Evolutionary conservation across 177 flowering plant species (phyloP), one percentile per base, ranked within the genome.

Genomic region (Vitis hybrid): DNA sequence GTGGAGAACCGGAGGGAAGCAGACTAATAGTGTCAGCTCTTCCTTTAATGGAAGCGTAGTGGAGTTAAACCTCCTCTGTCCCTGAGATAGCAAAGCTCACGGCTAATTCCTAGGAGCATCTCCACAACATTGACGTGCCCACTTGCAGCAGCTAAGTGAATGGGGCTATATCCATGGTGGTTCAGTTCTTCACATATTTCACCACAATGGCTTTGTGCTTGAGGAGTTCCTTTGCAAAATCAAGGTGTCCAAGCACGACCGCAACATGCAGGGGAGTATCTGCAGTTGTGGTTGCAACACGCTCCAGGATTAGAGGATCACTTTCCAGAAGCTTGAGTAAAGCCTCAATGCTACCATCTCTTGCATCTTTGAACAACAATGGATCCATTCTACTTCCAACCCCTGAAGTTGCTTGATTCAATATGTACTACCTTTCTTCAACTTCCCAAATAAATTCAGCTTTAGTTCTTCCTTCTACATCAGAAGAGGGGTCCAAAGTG

Each of bases 241-340:
- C 9, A 11, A 39, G 16, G 1, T 69, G 51, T 3, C 68, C 72
- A 2, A 52, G 55, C n/a, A 31, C 6, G 13, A 72, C 72, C 7
- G 65, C 72, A 22, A 29, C 20, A 22, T 74, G 72, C 13, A 74
- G 14, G 15, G 76, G 72, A n/a, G 76, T 74, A 49, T 66, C 70
- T 0, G 60, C 20, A 4, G 60, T 56, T 10, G 22, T 56, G 4
- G 60, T 16, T 9, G 60, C 2, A 1, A 16, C 19, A 56, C 26
- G 60, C 19, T 56, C 60, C 60, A 56, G 20, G 19, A 56, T 56
- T n/a, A 56, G 19, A 16, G 60, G 20, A 56, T 56, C 60, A n/a
- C 20, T 20, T 15, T 19, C 18, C 20, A 56, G 60, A 20, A n/a
- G 18, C 10, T 20, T 2, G 3, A 56, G 60, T 5, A 56, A 56